These are phyloP conservation scores for Orbilia oligospora DNA, from an alignment of 2,329 filamentous ascomycete species.

Conservation along the genomic window DNA sequence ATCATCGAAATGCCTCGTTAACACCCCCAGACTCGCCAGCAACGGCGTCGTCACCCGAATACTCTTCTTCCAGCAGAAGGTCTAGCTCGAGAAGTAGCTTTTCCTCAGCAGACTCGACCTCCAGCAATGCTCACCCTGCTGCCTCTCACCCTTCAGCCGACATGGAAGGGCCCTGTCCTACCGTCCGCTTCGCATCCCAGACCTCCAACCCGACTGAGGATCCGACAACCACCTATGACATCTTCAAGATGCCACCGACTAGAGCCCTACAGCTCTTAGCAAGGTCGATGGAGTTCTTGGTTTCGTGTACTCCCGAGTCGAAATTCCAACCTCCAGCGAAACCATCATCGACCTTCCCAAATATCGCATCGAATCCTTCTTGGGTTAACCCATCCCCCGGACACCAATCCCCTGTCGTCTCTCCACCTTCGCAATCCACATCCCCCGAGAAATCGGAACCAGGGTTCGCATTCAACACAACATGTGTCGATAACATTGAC, in stretches of 20 bases:
- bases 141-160: conserved; percentile 54
- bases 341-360: conserved; percentile 51
- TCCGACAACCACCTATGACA: conserved; percentile 72
- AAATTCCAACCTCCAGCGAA: conserved; percentile 50
- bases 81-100: conserved; percentile 58
- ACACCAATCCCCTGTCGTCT: conserved; percentile 46
- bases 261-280: conserved; percentile 86
- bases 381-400: conserved; percentile 56
- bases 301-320: conserved; percentile 73
- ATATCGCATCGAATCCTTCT: conserved; percentile 57
- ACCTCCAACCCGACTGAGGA: conserved; percentile 60
- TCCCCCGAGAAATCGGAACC: conserved; percentile 71
- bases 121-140: conserved; percentile 52
- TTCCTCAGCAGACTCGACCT: conserved; percentile 50
- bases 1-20: conserved; percentile 58
- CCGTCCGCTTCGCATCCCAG: conserved; percentile 58
- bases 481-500: conserved; percentile 61
- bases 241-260: conserved; percentile 80
- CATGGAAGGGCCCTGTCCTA: conserved; percentile 58
- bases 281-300: conserved; percentile 78
- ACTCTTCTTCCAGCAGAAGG: conserved; percentile 41
- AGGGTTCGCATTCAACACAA: conserved; percentile 63
- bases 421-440: conserved; percentile 65
- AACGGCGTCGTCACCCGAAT: conserved; percentile 46
- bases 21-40: conserved; percentile 58